Percentiles rank a stretch among this genome's conserved stretches.
These are phyloP conservation scores for Vitis cinerea DNA, from an alignment of 164 flowering plant genomes.

Conservation along the genomic window DNA sequence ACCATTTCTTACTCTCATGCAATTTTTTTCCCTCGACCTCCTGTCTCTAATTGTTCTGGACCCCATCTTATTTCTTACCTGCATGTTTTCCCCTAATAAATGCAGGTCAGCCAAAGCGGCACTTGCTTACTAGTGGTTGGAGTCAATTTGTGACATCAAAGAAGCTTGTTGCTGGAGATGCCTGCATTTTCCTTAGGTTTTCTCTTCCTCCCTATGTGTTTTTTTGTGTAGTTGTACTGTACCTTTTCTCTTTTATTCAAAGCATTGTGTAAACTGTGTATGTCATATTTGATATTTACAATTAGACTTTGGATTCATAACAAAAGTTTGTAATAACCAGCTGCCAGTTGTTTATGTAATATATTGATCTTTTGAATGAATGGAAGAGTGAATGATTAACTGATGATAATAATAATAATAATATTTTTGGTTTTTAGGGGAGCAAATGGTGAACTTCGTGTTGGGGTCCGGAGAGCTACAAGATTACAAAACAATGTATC, in stretches of 20 bases:
- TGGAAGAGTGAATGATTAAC: no score
- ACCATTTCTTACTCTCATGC: no score
- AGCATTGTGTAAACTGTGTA: not conserved
- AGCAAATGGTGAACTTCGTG: slow-evolving; percentile 49
- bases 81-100: not conserved
- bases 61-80: not conserved
- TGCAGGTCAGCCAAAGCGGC: slow-evolving; percentile 68
- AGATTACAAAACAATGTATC: slow-evolving; percentile 27
- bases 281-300: no score
- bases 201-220: slow-evolving; percentile 1
- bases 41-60: not conserved
- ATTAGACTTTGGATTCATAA: no score
- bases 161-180: slow-evolving; percentile 56
- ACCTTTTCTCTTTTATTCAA: not conserved
- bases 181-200: slow-evolving; percentile 43
- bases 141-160: slow-evolving; percentile 57
- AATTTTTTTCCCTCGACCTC: no score
- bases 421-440: slow-evolving; percentile 36
- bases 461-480: slow-evolving; percentile 52
- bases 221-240: not conserved
- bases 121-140: slow-evolving; percentile 72
- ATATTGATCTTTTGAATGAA: no score
- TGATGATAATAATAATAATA: not conserved
- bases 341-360: no score
- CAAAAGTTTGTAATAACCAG: no score